A percentile compares a stretch with the other conserved stretches of the same genome.
Evolutionary conservation across 768 basidiomycete species (phyloP).

Genomic region (Tephrocybe sp.): DNA sequence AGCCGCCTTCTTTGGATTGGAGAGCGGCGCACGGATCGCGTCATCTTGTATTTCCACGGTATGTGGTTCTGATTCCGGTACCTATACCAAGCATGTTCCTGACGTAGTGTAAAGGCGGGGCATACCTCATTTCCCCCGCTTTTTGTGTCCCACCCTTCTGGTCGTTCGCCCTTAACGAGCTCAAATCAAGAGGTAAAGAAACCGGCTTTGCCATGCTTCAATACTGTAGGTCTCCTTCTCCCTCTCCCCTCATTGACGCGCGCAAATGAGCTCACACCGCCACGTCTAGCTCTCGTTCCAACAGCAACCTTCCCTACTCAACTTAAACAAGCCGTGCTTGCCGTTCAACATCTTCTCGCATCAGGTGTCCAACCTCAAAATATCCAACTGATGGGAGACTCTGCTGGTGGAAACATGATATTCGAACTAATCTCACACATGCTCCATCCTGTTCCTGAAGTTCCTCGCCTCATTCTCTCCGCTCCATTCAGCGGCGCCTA

Average conservation of each 20-base stretch:
- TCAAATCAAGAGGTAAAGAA: conserved; percentile 13
- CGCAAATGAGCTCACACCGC: too few species aligned
- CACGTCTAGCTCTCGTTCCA: conserved; percentile 22
- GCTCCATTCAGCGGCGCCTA: conserved; percentile 20
- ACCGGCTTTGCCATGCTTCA: conserved; percentile 23
- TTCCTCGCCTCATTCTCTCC: conserved; percentile 17
- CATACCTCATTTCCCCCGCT: conserved; percentile 22
- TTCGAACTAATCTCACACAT: conserved; percentile 27
- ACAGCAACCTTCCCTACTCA: conserved; percentile 27
- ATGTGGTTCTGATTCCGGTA: neutral
- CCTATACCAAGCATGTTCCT: neutral
- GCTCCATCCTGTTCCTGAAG: conserved; percentile 24
- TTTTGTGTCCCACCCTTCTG: conserved; percentile 22
- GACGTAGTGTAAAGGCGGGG: conserved; percentile 22
- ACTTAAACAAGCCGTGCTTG: conserved; percentile 22
- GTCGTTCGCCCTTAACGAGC: conserved; percentile 19
- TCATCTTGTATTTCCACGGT: conserved; percentile 34
- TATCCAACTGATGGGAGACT: conserved; percentile 30
- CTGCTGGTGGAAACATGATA: conserved; percentile 31
- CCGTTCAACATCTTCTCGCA: conserved; percentile 26
- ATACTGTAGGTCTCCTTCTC: conserved; percentile 18
- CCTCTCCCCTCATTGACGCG: too few species aligned
- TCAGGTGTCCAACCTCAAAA: conserved; percentile 24
- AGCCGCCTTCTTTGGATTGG: conserved; percentile 33
- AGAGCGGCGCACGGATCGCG: conserved; percentile 27